Base-by-base conservation (phyloP, 2,329 filamentous ascomycete genomes). In the Fusarium brevicatenulatum region DNA sequence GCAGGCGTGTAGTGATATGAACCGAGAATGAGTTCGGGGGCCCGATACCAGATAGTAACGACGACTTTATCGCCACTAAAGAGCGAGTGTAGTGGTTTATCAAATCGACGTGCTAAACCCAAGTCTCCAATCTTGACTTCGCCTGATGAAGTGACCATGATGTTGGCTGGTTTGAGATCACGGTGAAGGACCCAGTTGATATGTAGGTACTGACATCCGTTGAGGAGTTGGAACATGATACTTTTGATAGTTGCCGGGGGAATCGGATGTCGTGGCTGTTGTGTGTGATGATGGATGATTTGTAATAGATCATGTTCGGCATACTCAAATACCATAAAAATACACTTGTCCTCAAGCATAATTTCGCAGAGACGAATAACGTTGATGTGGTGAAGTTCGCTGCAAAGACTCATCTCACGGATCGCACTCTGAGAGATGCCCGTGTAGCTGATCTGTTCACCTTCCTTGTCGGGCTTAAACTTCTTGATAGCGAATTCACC, bases 311-410 rank as follows among this genome's bases (percentile, higher is more conserved):
- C 96, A 82, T 99, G 96, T 83, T 99, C 96, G 75, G 96, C 96
- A 81, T 97, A 99, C 82, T 98, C 96, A 77, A 99, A 98, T 4
- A 99, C 95, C 93, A 99, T 99, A 83, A 95, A 99, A 81, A 99
- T 98, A 84, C 95, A 98, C 85, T 98, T 98, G 82, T 97, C 95
- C 83, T 99, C 95, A 7, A 99, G 87, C 78, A 99, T 97, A 78
- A 97, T 98, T 83, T 99, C 96, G 70, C 95, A 91, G 3, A 98
- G 90, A 66, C 92, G 91, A 74, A 99, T 95, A 39, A 99, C 91
- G 80, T 98, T 98, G 63, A 90, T 86, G 81, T 99, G 95, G 66
- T 89, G 91, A 32, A 99, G 88, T 80, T 99, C 96, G 42, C 94
- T 96, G 83, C 96, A 99, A 1, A 99, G 86, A 21, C 95, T 94